These are phyloP conservation scores for Pythium apleroticum DNA, from an alignment of 352 stramenopile genomes.

Conservation along the genomic window DNA sequence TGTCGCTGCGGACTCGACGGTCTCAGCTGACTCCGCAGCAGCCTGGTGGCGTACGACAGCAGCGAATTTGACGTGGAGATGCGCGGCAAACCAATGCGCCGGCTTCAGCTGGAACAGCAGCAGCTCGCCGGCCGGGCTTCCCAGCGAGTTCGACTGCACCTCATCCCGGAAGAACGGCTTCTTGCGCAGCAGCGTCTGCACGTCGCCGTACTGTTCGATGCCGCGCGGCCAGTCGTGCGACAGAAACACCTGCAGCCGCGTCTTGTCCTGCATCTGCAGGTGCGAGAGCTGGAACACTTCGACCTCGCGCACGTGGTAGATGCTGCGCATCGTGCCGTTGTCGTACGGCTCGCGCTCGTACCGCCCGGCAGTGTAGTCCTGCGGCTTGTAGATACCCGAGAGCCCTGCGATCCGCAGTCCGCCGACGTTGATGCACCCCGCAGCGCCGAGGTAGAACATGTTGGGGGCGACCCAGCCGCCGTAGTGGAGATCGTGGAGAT, in stretches of 20 bases:
- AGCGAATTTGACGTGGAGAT: slow-evolving; percentile 98
- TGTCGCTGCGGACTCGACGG: background rate
- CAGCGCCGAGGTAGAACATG: slow-evolving; percentile 98
- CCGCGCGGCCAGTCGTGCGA: slow-evolving; percentile 99
- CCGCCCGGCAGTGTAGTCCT: slow-evolving; percentile 89
- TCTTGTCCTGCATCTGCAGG: slow-evolving; percentile 89
- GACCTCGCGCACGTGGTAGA: slow-evolving; percentile 82
- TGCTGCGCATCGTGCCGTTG: slow-evolving; percentile 85
- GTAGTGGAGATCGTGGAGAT: slow-evolving; percentile 97
- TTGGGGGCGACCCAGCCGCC: slow-evolving; percentile 98
- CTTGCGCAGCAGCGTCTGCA: slow-evolving; percentile 79
- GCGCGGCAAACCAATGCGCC: slow-evolving; percentile 96
- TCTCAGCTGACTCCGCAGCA: background rate
- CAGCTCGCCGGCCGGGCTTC: slow-evolving; percentile 91
- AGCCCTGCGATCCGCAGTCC: slow-evolving; percentile 96
- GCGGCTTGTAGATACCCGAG: slow-evolving; percentile 97
- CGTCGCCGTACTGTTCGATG: slow-evolving; percentile 95
- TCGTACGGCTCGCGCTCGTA: slow-evolving; percentile 85
- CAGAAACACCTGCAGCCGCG: slow-evolving; percentile 90
- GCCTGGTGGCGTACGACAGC: slow-evolving; percentile 89
- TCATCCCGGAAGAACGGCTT: slow-evolving; percentile 97
- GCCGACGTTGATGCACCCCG: slow-evolving; percentile 91
- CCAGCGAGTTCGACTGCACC: slow-evolving; percentile 91
- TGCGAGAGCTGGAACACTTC: slow-evolving; percentile 93
- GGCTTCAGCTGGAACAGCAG: slow-evolving; percentile 93